A percentile compares a stretch with the other conserved stretches of the same genome.
Conservation (phyloP, 805 yeast species). For the Kregervanrija fluxuum region DNA sequence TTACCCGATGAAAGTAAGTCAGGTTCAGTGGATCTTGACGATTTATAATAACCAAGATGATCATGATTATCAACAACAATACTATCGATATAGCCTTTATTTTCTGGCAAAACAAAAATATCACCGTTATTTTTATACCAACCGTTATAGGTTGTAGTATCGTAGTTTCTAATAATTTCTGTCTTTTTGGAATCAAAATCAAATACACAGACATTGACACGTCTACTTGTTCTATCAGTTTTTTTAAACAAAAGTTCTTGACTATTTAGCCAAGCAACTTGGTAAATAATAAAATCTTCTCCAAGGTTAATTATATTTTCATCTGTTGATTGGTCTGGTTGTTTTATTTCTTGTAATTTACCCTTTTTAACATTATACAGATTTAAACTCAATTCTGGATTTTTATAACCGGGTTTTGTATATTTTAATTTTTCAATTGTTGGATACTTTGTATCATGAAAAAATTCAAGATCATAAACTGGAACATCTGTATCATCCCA, state of each 20-base stretch:
- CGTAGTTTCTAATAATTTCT: conserved; percentile 33
- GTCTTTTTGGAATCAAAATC: conserved; percentile 27
- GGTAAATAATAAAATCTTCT: conserved; percentile 50
- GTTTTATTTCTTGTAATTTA: conserved; percentile 17
- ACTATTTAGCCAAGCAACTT: conserved; percentile 50
- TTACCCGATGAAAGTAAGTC: conserved; percentile 37
- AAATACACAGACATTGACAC: conserved; percentile 42
- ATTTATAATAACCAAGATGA: conserved; percentile 56
- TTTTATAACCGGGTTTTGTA: conserved; percentile 65
- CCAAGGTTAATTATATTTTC: conserved; percentile 18
- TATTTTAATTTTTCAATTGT: conserved; percentile 41
- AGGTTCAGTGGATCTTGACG: conserved; percentile 32
- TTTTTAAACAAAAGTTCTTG: conserved; percentile 47
- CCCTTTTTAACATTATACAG: conserved; percentile 32
- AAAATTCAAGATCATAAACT: conserved; percentile 44
- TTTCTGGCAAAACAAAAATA: conserved; percentile 32
- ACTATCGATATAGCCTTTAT: conserved; percentile 56
- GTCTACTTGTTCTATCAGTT: conserved; percentile 55
- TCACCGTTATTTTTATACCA: conserved; percentile 43
- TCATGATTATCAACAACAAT: conserved; percentile 48
- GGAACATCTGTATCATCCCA: conserved; percentile 57
- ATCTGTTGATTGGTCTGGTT: conserved; percentile 19
- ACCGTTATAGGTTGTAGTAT: conserved; percentile 40
- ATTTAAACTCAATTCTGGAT: conserved; percentile 47
- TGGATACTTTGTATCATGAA: conserved; percentile 42